Conservation (phyloP, 805 yeast species). For the Saccharomycopsis sp. region DNA sequence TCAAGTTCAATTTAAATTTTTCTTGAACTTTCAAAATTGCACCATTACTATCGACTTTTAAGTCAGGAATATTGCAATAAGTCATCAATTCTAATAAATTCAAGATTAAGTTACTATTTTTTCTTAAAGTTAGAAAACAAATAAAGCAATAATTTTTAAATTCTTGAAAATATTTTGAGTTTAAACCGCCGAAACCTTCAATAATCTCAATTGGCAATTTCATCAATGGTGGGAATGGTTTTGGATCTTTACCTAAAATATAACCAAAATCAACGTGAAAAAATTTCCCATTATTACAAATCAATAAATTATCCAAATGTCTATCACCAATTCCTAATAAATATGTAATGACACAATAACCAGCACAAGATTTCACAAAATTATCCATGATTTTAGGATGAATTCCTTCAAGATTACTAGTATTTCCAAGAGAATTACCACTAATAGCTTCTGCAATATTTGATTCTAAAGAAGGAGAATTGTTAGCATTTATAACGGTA, state of each 20-base stretch:
- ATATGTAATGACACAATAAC: slow-evolving; percentile 93
- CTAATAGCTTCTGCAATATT: slow-evolving; percentile 12
- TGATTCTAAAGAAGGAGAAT: slow-evolving; percentile 3
- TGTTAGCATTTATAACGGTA: background rate
- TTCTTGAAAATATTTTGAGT: slow-evolving; percentile 72
- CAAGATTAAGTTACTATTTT: slow-evolving; percentile 80
- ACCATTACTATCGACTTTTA: slow-evolving; percentile 72
- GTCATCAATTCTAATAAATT: slow-evolving; percentile 91
- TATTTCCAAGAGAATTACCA: slow-evolving; percentile 1
- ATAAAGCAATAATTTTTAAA: slow-evolving; percentile 93
- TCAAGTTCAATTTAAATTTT: slow-evolving; percentile 85
- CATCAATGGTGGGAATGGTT: slow-evolving; percentile 98
- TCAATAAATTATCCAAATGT: slow-evolving; percentile 80
- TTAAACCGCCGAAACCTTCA: slow-evolving; percentile 95
- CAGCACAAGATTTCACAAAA: slow-evolving; percentile 92
- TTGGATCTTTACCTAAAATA: slow-evolving; percentile 93
- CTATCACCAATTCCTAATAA: slow-evolving; percentile 95
- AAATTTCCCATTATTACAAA: slow-evolving; percentile 77
- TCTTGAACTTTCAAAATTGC: slow-evolving; percentile 89
- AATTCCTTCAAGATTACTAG: slow-evolving; percentile 25
- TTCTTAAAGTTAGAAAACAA: slow-evolving; percentile 80
- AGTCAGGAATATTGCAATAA: slow-evolving; percentile 86
- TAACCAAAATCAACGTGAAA: slow-evolving; percentile 99
- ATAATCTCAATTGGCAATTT: slow-evolving; percentile 92
- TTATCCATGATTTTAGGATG: slow-evolving; percentile 75